Evolutionary conservation across 1,284 basidiomycete species (phyloP), one percentile per base, ranked within the genome.

Genomic region (Marasmius sp.): DNA sequence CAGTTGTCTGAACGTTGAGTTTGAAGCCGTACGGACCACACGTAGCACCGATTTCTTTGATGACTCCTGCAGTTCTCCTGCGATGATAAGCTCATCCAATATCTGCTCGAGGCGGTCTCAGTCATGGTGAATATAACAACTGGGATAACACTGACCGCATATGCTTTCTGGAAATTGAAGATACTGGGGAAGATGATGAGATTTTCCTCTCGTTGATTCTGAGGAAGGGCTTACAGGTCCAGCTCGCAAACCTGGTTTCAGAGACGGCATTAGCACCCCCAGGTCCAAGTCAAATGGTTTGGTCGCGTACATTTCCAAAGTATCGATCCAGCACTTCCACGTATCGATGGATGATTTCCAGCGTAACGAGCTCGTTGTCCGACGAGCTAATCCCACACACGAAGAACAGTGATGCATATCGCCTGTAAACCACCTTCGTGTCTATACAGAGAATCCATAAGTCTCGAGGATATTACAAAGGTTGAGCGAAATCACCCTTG

Each of bases 261-360:
- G 20, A 57, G 38, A 52, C 41, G 16, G 56, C 52, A 37, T 62
- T 36, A 52, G 37, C 39, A 27, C 43, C 22, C 20, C 16, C 37
- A 58, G 54, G 41, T n/a, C 27, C 53, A 10, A 55, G 11, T 11
- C 10, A 9, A 57, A 55, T 16, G n/a, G n/a, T n/a, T n/a, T n/a
- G n/a, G n/a, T n/a, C n/a, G 57, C 62, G 51, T 72, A 97, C 95
- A 73, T 99, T 99, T 60, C 97, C 97, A 81, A 99, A 99, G 78
- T 99, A 99, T 56, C 97, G 85, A 76, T 99, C 97, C 61, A 99
- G 79, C n/a, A 99, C 93, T 74, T 99, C 97, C 64, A 99, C 97
- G 71, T 97, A 99, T 72, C 97, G 89, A 76, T 99, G 97, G 60
- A 99, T 95, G 67, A 99, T 91, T 79, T 99, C 97, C 61, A 99